Conservation (phyloP, 2,329 filamentous ascomycete genomes). For the Botrytis sinoallii region DNA sequence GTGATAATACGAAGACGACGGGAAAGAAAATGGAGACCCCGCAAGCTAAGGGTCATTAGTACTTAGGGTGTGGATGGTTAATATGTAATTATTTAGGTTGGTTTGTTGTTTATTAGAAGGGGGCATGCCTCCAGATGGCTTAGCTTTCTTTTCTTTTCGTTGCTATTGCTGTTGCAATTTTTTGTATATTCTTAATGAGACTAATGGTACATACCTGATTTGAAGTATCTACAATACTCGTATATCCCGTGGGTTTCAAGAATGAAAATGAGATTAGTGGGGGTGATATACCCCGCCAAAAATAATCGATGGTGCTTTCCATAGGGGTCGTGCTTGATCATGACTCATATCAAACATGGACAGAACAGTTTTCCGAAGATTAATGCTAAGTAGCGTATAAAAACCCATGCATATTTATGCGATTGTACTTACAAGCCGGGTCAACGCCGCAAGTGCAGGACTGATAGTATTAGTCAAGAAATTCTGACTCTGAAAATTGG, state of each 20-base stretch:
- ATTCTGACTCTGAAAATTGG: background rate
- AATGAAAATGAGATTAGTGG: no score
- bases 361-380: no score
- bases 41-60: slow-evolving; percentile 7
- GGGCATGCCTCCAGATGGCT: background rate
- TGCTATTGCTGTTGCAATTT: background rate
- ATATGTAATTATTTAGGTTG: background rate
- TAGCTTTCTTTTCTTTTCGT: background rate
- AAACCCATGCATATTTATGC: no score
- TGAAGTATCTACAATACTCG: background rate
- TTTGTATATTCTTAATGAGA: background rate
- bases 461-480: background rate
- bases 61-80: background rate
- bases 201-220: background rate
- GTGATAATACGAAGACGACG: slow-evolving; percentile 29
- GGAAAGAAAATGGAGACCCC: slow-evolving; percentile 20
- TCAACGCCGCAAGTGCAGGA: background rate
- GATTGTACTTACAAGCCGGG: no score
- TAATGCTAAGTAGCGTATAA: no score
- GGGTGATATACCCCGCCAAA: no score
- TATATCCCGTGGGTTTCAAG: background rate
- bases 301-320: no score
- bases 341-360: no score
- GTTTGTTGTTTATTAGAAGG: background rate
- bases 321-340: no score